These are phyloP conservation scores for Salix caprea DNA, from an alignment of 345 rosid species.

Conservation along the genomic window DNA sequence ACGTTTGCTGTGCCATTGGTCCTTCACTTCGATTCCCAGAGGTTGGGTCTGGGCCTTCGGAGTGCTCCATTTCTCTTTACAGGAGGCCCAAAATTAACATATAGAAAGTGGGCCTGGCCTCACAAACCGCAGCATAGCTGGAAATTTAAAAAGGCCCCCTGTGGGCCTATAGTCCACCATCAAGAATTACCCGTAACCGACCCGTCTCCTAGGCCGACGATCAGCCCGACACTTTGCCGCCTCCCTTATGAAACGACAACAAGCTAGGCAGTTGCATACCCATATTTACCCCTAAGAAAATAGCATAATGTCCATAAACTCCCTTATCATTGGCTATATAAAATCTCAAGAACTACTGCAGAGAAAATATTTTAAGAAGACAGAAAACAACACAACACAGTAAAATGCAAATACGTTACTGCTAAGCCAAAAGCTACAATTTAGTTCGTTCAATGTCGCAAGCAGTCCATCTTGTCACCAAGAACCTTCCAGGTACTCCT, in stretches of 20 bases:
- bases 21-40: too few species aligned
- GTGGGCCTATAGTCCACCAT: neutral
- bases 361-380: neutral
- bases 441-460: constrained; percentile 21
- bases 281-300: neutral
- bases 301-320: neutral
- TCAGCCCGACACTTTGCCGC: neutral
- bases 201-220: neutral
- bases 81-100: neutral
- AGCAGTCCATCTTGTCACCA: constrained; percentile 25
- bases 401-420: constrained; percentile 20
- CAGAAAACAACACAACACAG: too few species aligned
- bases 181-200: neutral
- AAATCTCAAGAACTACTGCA: neutral
- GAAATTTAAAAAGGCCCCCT: neutral
- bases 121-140: neutral
- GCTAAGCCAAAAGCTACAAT: neutral
- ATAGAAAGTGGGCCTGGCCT: neutral
- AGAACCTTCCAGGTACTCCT: constrained; percentile 26
- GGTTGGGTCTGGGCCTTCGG: neutral
- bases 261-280: neutral
- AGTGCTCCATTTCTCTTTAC: neutral
- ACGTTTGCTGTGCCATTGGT: too few species aligned
- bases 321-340: constrained; percentile 26
- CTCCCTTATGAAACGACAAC: neutral